A percentile compares a stretch with the other conserved stretches of the same genome.
phyloP scores from a whole-genome alignment of 208 protist genomes.

The Acanthamoeba quina region DNA sequence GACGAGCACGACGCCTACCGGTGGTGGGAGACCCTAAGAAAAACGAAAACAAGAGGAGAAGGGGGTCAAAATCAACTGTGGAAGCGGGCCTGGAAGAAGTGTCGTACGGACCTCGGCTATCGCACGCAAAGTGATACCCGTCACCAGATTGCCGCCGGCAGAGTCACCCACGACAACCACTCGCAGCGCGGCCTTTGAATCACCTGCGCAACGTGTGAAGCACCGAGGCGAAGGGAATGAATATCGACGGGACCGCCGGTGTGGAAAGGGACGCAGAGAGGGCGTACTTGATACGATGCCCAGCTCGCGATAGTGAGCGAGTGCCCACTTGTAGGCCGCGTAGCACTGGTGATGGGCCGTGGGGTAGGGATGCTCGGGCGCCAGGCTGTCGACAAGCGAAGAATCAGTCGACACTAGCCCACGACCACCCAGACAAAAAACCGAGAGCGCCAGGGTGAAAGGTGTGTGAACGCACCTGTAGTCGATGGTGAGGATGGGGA shows the following conservation, averaged over 20 bases:
- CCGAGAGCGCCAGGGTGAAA: too few relatives aligned
- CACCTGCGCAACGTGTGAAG: not conserved
- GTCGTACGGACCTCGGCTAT: not conserved
- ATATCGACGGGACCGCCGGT: too few relatives aligned
- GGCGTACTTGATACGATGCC: slow-evolving; percentile 17
- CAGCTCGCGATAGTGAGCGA: slow-evolving; percentile 10
- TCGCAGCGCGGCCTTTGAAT: not conserved
- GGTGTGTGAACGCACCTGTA: not conserved
- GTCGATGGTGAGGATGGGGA: slow-evolving; percentile 42
- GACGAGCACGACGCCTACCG: not conserved
- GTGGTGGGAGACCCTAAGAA: not conserved
- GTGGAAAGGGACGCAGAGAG: not conserved
- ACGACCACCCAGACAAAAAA: not conserved
- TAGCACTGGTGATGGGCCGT: not conserved
- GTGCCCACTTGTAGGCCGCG: slow-evolving; percentile 29
- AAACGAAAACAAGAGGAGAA: not conserved
- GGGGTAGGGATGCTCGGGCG: slow-evolving; percentile 19
- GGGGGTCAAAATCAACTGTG: not conserved
- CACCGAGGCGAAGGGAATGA: not conserved
- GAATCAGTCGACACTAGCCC: not conserved
- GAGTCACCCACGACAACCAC: not conserved
- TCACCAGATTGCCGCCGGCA: slow-evolving; percentile 8
- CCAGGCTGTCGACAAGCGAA: not conserved
- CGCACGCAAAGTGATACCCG: not conserved
- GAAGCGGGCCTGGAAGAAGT: not conserved